Conservation (phyloP, 2,329 filamentous ascomycete species). For the Microcyclospora tardicrescens region DNA sequence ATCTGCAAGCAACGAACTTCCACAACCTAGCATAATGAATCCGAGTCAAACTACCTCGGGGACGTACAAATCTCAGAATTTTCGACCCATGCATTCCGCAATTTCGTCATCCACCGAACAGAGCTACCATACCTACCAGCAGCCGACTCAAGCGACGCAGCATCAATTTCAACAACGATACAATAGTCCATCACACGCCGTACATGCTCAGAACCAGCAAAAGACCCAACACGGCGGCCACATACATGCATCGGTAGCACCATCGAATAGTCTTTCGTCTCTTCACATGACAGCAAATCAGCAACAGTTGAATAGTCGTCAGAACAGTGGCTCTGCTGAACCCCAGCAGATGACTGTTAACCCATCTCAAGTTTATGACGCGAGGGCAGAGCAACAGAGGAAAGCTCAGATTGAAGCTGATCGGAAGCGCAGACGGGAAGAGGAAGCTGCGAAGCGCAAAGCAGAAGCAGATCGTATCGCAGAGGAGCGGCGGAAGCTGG, state of each 20-base stretch:
- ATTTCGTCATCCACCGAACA: not conserved
- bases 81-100: too few species aligned
- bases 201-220: constrained; percentile 17
- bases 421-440: constrained; percentile 16
- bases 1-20: too few species aligned
- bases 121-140: constrained; percentile 9
- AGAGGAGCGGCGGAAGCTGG: constrained; percentile 13
- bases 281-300: constrained; percentile 11
- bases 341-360: constrained; percentile 35
- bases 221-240: not conserved
- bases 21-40: too few species aligned
- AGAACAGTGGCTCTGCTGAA: constrained; percentile 16
- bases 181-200: constrained; percentile 17
- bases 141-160: constrained; percentile 5
- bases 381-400: constrained; percentile 37
- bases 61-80: too few species aligned
- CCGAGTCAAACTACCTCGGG: too few species aligned
- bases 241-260: too few species aligned
- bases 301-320: constrained; percentile 10
- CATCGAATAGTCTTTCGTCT: constrained; percentile 4
- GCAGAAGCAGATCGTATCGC: constrained; percentile 15
- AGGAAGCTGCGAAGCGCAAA: constrained; percentile 22
- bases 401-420: constrained; percentile 23
- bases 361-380: constrained; percentile 42
- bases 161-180: constrained; percentile 17